Percentiles rank a stretch among this genome's conserved stretches.
Evolutionary conservation across 139 green algal species (phyloP).

Genomic region (Chlamydomonas sphaeroides): DNA sequence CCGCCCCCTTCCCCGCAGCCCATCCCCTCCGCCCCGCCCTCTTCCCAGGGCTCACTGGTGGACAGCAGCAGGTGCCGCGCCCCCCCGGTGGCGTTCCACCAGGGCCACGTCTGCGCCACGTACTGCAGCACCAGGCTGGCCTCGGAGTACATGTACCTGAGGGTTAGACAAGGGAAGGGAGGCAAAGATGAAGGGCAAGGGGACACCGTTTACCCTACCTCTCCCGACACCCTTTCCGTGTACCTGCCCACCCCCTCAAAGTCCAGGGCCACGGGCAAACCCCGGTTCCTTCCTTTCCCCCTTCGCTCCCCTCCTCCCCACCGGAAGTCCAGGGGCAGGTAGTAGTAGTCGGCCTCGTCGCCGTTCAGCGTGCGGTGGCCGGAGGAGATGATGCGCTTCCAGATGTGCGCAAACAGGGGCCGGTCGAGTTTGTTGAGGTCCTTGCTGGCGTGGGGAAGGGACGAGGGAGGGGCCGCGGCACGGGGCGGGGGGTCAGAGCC

Average conservation of each 20-base stretch:
- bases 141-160: constrained; percentile 49
- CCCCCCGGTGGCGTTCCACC: constrained; percentile 52
- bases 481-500: neutral
- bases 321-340: constrained; percentile 54
- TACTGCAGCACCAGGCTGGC: constrained; percentile 40
- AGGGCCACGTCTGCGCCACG: constrained; percentile 46
- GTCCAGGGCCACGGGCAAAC: too few relatives aligned
- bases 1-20: too few relatives aligned
- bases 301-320: neutral
- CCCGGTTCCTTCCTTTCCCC: too few relatives aligned
- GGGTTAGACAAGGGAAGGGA: too few relatives aligned
- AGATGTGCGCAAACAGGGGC: constrained; percentile 52
- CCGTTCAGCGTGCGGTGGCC: constrained; percentile 48
- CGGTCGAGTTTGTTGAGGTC: constrained; percentile 56
- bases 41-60: constrained; percentile 43
- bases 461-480: neutral
- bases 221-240: too few relatives aligned
- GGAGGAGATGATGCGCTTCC: constrained; percentile 52
- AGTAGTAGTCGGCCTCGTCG: constrained; percentile 44
- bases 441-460: constrained; percentile 13
- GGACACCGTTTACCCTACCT: too few relatives aligned
- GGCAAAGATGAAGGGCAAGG: too few relatives aligned
- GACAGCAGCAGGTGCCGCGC: constrained; percentile 53
- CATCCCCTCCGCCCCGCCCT: too few relatives aligned
- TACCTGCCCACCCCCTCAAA: too few relatives aligned